These are phyloP conservation scores for Daldinia decipiens DNA, from an alignment of 495 filamentous ascomycete species.

Conservation along the genomic window DNA sequence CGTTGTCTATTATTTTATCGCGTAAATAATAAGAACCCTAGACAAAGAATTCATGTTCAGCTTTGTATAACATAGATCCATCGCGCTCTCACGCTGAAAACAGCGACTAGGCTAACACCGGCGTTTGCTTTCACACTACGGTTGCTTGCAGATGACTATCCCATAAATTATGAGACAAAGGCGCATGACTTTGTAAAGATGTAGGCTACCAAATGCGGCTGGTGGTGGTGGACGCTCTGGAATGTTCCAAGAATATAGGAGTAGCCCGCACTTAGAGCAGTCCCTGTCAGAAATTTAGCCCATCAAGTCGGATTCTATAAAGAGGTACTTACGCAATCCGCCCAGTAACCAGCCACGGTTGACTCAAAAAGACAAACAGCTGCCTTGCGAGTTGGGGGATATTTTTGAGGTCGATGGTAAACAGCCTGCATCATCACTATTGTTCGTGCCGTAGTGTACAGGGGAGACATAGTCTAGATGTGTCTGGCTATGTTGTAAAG, in stretches of 20 bases:
- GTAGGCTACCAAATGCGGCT: constrained; percentile 31
- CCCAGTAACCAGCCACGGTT: neutral
- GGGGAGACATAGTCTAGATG: neutral
- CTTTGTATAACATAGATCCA: constrained; percentile 25
- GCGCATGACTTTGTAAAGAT: neutral
- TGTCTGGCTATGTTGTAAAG: neutral
- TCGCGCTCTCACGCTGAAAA: constrained; percentile 24
- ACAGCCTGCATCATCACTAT: neutral
- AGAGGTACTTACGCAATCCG: constrained; percentile 14
- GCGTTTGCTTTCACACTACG: constrained; percentile 28
- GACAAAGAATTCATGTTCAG: constrained; percentile 37
- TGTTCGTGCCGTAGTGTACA: neutral
- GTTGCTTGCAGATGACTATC: constrained; percentile 33
- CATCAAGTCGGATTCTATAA: constrained; percentile 7
- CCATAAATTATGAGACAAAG: constrained; percentile 30
- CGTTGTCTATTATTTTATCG: constrained; percentile 13
- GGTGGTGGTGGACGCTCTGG: constrained; percentile 21
- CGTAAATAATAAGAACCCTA: constrained; percentile 38
- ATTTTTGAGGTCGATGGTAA: neutral
- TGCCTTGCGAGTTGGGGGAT: neutral
- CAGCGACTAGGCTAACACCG: constrained; percentile 21
- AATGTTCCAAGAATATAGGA: constrained; percentile 22
- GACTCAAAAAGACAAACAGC: neutral
- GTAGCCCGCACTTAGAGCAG: constrained; percentile 6
- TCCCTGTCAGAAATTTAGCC: constrained; percentile 3